phyloP scores from a whole-genome alignment of 2,329 filamentous ascomycete species.

The Cercospora janseana region DNA sequence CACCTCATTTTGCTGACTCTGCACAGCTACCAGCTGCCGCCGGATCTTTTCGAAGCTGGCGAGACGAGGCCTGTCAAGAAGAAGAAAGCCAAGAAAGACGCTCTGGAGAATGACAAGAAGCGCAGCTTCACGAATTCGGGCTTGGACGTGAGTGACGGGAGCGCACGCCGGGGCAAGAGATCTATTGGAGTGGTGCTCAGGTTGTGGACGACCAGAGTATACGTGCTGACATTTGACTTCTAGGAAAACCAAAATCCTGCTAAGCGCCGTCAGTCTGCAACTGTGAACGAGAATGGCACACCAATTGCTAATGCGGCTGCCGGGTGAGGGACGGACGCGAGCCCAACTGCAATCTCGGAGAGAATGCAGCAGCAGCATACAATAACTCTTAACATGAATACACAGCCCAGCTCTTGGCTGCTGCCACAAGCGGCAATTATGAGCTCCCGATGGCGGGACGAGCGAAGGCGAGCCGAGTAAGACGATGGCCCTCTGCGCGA shows the following conservation, averaged over 20 bases:
- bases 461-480: no score
- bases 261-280: slow-evolving; percentile 36
- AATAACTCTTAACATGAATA: slow-evolving; percentile 14
- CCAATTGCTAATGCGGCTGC: slow-evolving; percentile 22
- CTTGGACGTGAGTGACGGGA: slow-evolving; percentile 45
- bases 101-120: slow-evolving; percentile 42
- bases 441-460: not conserved
- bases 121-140: slow-evolving; percentile 46
- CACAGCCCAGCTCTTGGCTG: not conserved
- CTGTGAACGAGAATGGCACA: slow-evolving; percentile 23
- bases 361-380: slow-evolving; percentile 8
- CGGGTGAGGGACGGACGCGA: slow-evolving; percentile 15
- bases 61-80: slow-evolving; percentile 55
- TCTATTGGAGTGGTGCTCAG: not conserved
- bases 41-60: slow-evolving; percentile 81
- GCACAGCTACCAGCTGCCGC: slow-evolving; percentile 77
- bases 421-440: not conserved
- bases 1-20: slow-evolving; percentile 17
- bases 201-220: slow-evolving; percentile 1
- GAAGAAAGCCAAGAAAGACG: slow-evolving; percentile 43
- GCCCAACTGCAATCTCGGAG: slow-evolving; percentile 1
- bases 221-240: slow-evolving; percentile 6
- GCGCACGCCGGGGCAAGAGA: slow-evolving; percentile 8
- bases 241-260: slow-evolving; percentile 35
- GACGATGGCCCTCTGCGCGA: no score